Percentiles rank a stretch among this genome's conserved stretches.
phyloP scores from a whole-genome alignment of 2,329 filamentous ascomycete genomes.

The Fusarium sp. region DNA sequence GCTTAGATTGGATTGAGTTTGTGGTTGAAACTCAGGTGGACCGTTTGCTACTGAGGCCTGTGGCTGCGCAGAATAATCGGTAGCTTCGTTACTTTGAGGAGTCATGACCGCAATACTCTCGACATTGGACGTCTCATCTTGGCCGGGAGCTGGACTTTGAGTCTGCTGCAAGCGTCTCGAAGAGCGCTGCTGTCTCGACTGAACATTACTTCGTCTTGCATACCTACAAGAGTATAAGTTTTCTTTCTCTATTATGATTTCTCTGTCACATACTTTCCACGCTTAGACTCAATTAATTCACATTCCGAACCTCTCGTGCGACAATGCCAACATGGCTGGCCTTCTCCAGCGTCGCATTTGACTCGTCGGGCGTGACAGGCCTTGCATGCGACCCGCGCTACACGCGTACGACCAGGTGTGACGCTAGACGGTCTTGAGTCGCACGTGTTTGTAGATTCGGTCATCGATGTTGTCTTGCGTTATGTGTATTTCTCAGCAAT shows the following conservation, averaged over 20 bases:
- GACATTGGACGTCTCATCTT: neutral
- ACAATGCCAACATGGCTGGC: conserved; percentile 39
- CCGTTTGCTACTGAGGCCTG: rapidly evolving
- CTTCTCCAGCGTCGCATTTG: conserved; percentile 37
- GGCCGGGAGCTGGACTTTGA: neutral
- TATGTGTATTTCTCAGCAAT: conserved; percentile 4
- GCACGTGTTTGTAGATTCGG: neutral
- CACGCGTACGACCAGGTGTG: neutral
- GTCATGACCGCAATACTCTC: neutral
- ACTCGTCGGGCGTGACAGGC: conserved; percentile 38
- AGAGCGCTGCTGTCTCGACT: conserved; percentile 4
- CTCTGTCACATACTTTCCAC: conserved; percentile 41
- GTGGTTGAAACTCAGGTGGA: neutral
- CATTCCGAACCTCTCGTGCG: conserved; percentile 25
- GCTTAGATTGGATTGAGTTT: neutral
- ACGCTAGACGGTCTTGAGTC: neutral
- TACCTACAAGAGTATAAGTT: conserved; percentile 3
- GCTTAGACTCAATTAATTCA: conserved; percentile 35
- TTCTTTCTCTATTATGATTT: too few relatives aligned
- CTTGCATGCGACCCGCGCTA: conserved; percentile 38
- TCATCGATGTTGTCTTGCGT: neutral
- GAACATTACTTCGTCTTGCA: conserved; percentile 1
- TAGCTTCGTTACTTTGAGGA: neutral
- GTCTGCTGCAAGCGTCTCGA: conserved; percentile 4
- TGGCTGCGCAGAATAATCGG: rapidly evolving